A percentile compares a stretch with the other conserved stretches of the same genome.
These are phyloP conservation scores for Eugenia klotzschiana DNA, from an alignment of 441 rosid genomes.

Conservation along the genomic window DNA sequence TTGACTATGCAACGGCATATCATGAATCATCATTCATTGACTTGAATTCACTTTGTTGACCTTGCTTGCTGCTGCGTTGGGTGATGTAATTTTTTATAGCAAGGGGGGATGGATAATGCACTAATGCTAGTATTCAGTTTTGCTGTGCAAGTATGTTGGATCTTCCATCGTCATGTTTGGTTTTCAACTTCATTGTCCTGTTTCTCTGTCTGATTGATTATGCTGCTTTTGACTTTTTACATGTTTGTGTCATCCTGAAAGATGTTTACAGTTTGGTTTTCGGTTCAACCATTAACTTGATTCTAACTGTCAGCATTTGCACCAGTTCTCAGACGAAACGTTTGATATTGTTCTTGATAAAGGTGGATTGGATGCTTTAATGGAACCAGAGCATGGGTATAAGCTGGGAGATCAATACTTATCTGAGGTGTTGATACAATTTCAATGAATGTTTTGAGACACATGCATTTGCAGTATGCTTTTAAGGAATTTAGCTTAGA, in stretches of 20 bases:
- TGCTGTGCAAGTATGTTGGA: neutral
- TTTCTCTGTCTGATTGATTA: neutral
- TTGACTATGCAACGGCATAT: neutral
- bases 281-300: neutral
- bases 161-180: neutral
- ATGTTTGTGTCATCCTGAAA: neutral
- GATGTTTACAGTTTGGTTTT: neutral
- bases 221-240: neutral
- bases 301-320: neutral
- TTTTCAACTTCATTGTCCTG: neutral
- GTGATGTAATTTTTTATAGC: neutral
- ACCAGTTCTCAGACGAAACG: constrained; percentile 39
- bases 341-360: constrained; percentile 77
- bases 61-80: neutral
- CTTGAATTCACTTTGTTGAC: neutral
- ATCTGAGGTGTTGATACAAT: constrained; percentile 43
- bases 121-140: neutral
- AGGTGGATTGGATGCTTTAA: constrained; percentile 94
- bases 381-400: constrained; percentile 81
- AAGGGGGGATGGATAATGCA: neutral
- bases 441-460: neutral
- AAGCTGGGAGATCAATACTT: constrained; percentile 61
- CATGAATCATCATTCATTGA: neutral
- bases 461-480: neutral
- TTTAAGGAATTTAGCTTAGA: neutral